Conservation (phyloP, 2,329 filamentous ascomycete genomes). For the Trichoderma simmonsii region DNA sequence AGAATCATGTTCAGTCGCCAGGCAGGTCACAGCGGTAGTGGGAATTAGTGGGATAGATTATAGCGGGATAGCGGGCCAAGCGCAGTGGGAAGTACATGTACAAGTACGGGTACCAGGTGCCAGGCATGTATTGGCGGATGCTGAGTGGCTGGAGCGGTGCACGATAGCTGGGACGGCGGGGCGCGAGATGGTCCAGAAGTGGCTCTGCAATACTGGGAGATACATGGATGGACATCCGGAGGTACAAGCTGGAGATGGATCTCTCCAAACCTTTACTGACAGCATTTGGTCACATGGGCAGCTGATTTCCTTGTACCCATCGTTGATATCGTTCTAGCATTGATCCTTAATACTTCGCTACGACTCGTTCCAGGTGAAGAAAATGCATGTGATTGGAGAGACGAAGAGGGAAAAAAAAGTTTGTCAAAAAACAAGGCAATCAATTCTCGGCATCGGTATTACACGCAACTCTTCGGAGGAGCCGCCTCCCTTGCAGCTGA, state of each 20-base stretch:
- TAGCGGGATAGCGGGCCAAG: background rate
- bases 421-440: background rate
- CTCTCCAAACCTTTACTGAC: background rate
- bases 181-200: background rate
- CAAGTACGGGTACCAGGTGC: background rate
- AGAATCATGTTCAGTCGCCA: background rate
- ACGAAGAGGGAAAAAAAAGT: background rate
- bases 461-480: background rate
- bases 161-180: background rate
- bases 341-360: background rate
- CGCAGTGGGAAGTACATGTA: background rate
- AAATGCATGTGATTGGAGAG: background rate
- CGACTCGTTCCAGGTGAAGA: background rate
- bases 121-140: background rate
- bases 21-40: constrained; percentile 16
- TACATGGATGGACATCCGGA: background rate
- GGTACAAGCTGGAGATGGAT: background rate
- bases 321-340: background rate
- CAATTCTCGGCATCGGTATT: background rate
- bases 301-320: background rate
- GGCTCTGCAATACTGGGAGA: background rate
- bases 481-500: background rate
- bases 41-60: background rate
- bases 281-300: background rate
- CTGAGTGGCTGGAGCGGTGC: constrained; percentile 2